These are phyloP conservation scores for Trichophaea hybrida DNA, from an alignment of 2,329 filamentous ascomycete species.

Conservation along the genomic window DNA sequence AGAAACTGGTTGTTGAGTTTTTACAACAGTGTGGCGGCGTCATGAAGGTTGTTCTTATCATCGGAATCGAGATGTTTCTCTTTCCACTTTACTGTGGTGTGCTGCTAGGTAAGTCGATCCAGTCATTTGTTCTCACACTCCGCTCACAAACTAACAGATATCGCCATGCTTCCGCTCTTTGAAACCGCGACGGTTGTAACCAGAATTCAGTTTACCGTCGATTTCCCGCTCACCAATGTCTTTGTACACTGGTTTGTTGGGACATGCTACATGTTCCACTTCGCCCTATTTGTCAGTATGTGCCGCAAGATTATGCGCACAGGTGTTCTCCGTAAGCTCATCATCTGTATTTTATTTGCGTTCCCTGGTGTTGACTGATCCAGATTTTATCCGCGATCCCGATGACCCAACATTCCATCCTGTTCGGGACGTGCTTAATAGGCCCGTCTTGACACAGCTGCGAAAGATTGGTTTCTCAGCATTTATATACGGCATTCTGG, in stretches of 20 bases:
- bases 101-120: slow-evolving; percentile 41
- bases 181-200: slow-evolving; percentile 63
- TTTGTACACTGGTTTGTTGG: slow-evolving; percentile 99
- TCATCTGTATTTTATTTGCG: slow-evolving; percentile 4
- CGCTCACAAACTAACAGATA: slow-evolving; percentile 37
- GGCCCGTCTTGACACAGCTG: slow-evolving; percentile 80
- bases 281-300: slow-evolving; percentile 96
- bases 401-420: slow-evolving; percentile 98
- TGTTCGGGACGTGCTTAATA: slow-evolving; percentile 87
- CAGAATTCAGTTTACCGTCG: slow-evolving; percentile 60
- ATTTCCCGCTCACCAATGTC: slow-evolving; percentile 73
- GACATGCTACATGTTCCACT: slow-evolving; percentile 99
- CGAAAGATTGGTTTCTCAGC: slow-evolving; percentile 94
- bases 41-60: slow-evolving; percentile 94
- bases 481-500: slow-evolving; percentile 82
- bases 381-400: slow-evolving; percentile 91
- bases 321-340: slow-evolving; percentile 68
- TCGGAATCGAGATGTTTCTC: slow-evolving; percentile 96
- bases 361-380: slow-evolving; percentile 28
- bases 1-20: slow-evolving; percentile 65
- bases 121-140: background rate
- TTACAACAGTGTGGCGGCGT: slow-evolving; percentile 91
- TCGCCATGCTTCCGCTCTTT: slow-evolving; percentile 80
- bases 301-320: slow-evolving; percentile 94
- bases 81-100: slow-evolving; percentile 94